Percentiles rank a stretch among this genome's conserved stretches.
Evolutionary conservation across 2,329 filamentous ascomycete genomes (phyloP).

Genomic region (Phialophora chinensis): DNA sequence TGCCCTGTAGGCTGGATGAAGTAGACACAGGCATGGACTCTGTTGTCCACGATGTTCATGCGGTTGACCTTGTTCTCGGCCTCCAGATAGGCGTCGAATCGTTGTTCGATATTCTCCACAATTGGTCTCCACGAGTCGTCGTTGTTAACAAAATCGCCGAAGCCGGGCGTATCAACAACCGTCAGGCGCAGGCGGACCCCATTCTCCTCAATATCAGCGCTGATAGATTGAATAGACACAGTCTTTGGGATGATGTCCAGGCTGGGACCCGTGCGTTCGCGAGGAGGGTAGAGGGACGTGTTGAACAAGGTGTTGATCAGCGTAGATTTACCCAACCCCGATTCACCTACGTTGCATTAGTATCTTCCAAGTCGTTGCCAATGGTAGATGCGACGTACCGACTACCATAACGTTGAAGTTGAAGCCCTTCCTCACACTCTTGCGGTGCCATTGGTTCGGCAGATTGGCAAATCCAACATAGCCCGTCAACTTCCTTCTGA

Average conservation of each 20-base stretch:
- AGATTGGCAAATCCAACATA: conserved; percentile 99
- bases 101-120: conserved; percentile 99
- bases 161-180: conserved; percentile 96
- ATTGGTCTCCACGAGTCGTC: conserved; percentile 99
- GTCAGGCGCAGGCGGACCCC: conserved; percentile 94
- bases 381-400: conserved; percentile 67
- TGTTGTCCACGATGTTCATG: conserved; percentile 99
- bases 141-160: conserved; percentile 99
- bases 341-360: conserved; percentile 74
- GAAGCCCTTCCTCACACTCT: conserved; percentile 99
- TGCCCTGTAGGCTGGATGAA: conserved; percentile 99
- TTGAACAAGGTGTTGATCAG: conserved; percentile 99
- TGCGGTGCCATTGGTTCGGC: conserved; percentile 99
- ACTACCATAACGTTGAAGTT: conserved; percentile 99
- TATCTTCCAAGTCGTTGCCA: background rate
- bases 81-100: conserved; percentile 97
- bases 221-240: conserved; percentile 92
- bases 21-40: conserved; percentile 98
- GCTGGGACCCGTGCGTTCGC: conserved; percentile 96
- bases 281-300: conserved; percentile 96
- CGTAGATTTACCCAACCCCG: conserved; percentile 97
- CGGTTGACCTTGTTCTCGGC: conserved; percentile 99
- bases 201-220: conserved; percentile 96
- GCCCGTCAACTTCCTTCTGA: conserved; percentile 95
- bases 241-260: conserved; percentile 99